Conservation (phyloP, 2,329 filamentous ascomycete species). For the Acephala macrosclerotiorum region DNA sequence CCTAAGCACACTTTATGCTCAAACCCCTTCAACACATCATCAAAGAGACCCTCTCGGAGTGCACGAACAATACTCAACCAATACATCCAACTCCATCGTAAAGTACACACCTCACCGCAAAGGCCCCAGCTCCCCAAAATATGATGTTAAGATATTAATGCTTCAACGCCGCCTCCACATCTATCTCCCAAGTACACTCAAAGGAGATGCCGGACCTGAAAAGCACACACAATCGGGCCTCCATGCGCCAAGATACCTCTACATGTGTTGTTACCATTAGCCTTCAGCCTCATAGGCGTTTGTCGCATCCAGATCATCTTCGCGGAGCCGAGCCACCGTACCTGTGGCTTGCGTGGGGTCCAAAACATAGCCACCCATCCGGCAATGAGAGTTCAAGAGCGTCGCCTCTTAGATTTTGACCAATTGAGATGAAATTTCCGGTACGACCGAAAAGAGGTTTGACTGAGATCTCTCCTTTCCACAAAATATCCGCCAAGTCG, state of each 20-base stretch:
- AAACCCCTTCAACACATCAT: background rate
- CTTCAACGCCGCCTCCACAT: background rate
- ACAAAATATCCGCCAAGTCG: background rate
- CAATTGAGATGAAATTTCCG: slow-evolving; percentile 5
- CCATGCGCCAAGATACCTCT: background rate
- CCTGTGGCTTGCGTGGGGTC: slow-evolving; percentile 16
- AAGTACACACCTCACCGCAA: background rate
- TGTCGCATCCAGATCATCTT: background rate
- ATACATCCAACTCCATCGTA: background rate
- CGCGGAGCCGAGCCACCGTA: no score
- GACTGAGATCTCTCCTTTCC: slow-evolving; percentile 14
- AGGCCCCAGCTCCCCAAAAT: background rate
- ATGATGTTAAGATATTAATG: background rate
- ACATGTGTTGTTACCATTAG: background rate
- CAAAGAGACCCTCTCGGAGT: background rate
- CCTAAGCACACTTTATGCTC: background rate
- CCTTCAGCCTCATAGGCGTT: background rate
- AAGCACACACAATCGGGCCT: background rate
- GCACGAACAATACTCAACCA: background rate
- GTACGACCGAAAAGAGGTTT: slow-evolving; percentile 18
- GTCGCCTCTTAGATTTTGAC: background rate
- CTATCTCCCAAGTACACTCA: background rate
- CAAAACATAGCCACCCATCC: slow-evolving; percentile 13
- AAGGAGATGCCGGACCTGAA: slow-evolving; percentile 1
- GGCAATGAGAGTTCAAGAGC: background rate